Percentiles rank a stretch among this genome's conserved stretches.
Conservation (phyloP, 2,329 filamentous ascomycete genomes). For the Aspergillus clavatus region DNA sequence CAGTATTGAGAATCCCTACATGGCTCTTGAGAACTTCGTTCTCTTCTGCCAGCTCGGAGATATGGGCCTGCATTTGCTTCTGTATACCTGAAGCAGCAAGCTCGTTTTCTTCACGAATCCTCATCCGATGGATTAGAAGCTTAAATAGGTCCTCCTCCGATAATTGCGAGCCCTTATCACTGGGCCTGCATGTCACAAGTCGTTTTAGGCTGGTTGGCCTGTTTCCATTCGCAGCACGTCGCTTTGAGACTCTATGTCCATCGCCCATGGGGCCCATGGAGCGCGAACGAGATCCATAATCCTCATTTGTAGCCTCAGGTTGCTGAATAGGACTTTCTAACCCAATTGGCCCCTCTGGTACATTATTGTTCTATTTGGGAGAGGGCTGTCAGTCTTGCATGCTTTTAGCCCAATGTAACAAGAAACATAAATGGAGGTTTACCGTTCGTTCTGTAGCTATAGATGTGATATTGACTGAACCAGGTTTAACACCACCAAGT, state of each 20-base stretch:
- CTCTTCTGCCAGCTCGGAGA: conserved; percentile 21
- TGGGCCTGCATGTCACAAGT: background rate
- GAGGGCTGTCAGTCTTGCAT: background rate
- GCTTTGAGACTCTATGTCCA: conserved; percentile 14
- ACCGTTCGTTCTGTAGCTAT: background rate
- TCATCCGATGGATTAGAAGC: conserved; percentile 32
- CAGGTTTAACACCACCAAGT: background rate
- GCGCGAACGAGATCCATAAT: background rate
- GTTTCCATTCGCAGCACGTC: conserved; percentile 8
- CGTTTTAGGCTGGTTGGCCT: background rate
- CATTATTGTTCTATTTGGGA: background rate
- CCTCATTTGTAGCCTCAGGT: background rate
- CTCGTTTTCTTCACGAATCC: conserved; percentile 32
- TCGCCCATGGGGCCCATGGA: background rate
- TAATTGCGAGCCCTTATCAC: conserved; percentile 8
- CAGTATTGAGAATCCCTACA: conserved; percentile 14
- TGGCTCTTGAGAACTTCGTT: conserved; percentile 25
- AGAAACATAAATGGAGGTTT: background rate
- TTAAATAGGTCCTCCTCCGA: conserved; percentile 36
- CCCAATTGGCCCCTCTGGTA: background rate
- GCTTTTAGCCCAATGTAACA: background rate
- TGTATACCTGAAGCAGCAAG: conserved; percentile 15
- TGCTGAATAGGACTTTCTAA: background rate
- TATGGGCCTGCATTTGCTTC: conserved; percentile 24
- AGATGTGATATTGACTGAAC: background rate